Evolutionary conservation across 345 rosid genomes (phyloP).

Genomic region (Rhodamnia argentea): DNA sequence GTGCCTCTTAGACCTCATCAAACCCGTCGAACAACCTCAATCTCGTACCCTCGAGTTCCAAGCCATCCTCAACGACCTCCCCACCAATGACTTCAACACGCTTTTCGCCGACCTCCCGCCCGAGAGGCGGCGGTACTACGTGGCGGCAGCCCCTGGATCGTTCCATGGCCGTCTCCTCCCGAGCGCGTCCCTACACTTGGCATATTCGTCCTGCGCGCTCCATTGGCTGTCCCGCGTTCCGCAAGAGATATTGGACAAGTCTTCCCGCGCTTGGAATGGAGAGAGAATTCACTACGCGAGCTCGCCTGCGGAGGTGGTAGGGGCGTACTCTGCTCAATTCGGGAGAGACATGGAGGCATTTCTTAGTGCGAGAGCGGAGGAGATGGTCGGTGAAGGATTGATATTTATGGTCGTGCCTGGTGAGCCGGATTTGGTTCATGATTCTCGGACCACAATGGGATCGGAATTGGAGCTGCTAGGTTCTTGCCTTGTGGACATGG

Average conservation of each 20-base stretch:
- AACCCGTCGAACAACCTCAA: neutral
- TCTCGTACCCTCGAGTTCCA: neutral
- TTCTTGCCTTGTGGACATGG: neutral
- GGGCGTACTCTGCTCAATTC: slow-evolving; percentile 5
- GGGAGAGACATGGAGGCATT: neutral
- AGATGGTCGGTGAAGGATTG: slow-evolving; percentile 1
- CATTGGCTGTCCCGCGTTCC: slow-evolving; percentile 4
- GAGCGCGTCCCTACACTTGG: neutral
- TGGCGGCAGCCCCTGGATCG: slow-evolving; percentile 1
- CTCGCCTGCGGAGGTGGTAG: neutral
- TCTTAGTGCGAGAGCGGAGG: slow-evolving; percentile 1
- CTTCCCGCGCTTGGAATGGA: slow-evolving; percentile 7
- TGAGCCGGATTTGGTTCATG: neutral
- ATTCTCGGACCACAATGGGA: neutral
- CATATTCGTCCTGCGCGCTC: neutral
- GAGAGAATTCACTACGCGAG: neutral
- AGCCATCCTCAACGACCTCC: neutral
- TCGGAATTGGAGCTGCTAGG: neutral
- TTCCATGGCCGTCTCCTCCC: slow-evolving; percentile 7
- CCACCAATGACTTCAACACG: slow-evolving; percentile 1
- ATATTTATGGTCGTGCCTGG: neutral
- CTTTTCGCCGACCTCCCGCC: slow-evolving; percentile 1
- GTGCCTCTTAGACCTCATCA: neutral
- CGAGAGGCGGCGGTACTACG: neutral
- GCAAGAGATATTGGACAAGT: neutral